These are phyloP conservation scores for Agaricus blazei DNA, from an alignment of 768 basidiomycete species.

Conservation along the genomic window DNA sequence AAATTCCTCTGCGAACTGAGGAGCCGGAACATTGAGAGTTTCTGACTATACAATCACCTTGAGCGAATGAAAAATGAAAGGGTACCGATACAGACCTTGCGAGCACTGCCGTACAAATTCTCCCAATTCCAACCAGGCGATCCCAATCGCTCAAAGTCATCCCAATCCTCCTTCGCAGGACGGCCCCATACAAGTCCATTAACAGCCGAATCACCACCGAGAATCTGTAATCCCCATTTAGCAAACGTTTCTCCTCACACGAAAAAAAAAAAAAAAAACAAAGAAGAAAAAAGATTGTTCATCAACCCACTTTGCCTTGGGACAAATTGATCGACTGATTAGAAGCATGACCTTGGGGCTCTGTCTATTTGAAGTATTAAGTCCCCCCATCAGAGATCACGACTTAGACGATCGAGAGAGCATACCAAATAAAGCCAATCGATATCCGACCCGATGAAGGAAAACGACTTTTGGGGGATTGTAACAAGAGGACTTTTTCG, in stretches of 20 bases:
- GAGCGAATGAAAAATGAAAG: neutral
- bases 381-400: neutral
- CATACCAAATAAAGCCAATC: conserved; percentile 46
- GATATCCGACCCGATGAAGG: conserved; percentile 42
- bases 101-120: conserved; percentile 31
- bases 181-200: conserved; percentile 49
- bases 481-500: conserved; percentile 39
- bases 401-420: neutral
- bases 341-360: conserved; percentile 38
- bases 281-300: neutral
- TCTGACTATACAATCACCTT: conserved; percentile 25
- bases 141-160: conserved; percentile 42
- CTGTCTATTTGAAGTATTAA: conserved; percentile 23
- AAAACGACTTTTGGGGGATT: conserved; percentile 16
- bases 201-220: conserved; percentile 65
- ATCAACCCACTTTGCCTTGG: conserved; percentile 46
- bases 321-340: conserved; percentile 49
- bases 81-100: conserved; percentile 13
- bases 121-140: conserved; percentile 54
- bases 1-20: conserved; percentile 22
- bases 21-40: conserved; percentile 18
- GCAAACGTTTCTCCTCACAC: neutral
- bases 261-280: too few species aligned
- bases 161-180: conserved; percentile 23
- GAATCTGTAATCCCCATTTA: conserved; percentile 28